Percentiles rank a stretch among this genome's conserved stretches.
Conservation (phyloP, 2,329 filamentous ascomycete genomes). For the Penicillium concentricum region DNA sequence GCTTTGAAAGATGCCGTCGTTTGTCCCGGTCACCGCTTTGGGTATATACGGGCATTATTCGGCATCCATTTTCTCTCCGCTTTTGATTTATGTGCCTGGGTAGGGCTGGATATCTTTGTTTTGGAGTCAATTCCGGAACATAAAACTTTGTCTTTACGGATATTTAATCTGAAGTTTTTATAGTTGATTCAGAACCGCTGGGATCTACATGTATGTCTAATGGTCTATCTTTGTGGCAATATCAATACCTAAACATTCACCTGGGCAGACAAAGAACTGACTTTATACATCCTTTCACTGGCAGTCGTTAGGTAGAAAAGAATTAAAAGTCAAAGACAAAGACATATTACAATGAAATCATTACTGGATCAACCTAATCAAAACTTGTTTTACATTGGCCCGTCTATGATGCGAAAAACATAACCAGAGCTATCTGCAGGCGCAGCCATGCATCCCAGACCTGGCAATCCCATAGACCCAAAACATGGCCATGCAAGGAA, state of each 20-base stretch:
- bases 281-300: background rate
- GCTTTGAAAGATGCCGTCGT: background rate
- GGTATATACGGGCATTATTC: background rate
- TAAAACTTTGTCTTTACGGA: background rate
- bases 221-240: background rate
- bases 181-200: background rate
- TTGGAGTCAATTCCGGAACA: background rate
- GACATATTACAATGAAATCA: background rate
- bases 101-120: background rate
- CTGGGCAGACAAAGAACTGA: background rate
- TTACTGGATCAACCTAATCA: conserved; percentile 1
- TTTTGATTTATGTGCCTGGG: background rate
- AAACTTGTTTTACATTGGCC: conserved; percentile 41
- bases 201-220: background rate
- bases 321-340: background rate
- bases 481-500: conserved; percentile 26
- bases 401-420: conserved; percentile 40
- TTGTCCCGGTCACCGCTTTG: conserved; percentile 5
- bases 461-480: conserved; percentile 23
- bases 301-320: background rate
- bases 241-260: background rate
- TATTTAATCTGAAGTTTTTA: background rate
- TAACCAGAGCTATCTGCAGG: conserved; percentile 29
- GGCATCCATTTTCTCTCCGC: background rate
- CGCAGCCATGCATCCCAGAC: conserved; percentile 28